A percentile compares a stretch with the other conserved stretches of the same genome.
Evolutionary conservation across 768 basidiomycete genomes (phyloP).

Genomic region (Xerocomus spinulosus): DNA sequence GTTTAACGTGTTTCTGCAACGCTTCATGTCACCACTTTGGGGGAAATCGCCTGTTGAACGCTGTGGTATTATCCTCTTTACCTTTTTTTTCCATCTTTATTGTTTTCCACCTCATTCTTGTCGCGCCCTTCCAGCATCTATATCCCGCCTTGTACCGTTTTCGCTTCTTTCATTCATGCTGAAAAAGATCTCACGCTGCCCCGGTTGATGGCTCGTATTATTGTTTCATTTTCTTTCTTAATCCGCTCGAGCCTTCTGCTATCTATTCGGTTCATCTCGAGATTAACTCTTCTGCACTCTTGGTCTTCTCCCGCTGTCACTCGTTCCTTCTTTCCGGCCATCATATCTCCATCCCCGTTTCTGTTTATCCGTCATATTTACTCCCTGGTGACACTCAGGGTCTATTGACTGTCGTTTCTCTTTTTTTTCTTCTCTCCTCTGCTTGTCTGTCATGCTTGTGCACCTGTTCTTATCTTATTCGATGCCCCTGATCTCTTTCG

Average conservation of each 20-base stretch:
- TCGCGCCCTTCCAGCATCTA: slow-evolving; percentile 3
- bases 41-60: slow-evolving; percentile 8
- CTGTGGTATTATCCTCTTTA: slow-evolving; percentile 4
- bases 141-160: slow-evolving; percentile 10
- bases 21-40: neutral
- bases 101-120: slow-evolving; percentile 13
- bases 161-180: neutral
- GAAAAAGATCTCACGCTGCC: slow-evolving; percentile 8
- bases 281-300: slow-evolving; percentile 9
- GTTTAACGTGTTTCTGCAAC: slow-evolving; percentile 4
- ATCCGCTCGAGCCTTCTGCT: slow-evolving; percentile 5
- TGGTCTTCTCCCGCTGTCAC: slow-evolving; percentile 4
- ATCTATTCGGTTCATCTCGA: slow-evolving; percentile 9
- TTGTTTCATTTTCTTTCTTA: slow-evolving; percentile 1
- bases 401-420: neutral
- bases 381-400: neutral
- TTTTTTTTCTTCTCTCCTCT: neutral
- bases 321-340: slow-evolving; percentile 2
- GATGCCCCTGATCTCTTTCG: neutral
- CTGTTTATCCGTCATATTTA: slow-evolving; percentile 17
- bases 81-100: slow-evolving; percentile 8
- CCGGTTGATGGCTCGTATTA: slow-evolving; percentile 7
- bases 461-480: neutral
- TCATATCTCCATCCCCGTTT: neutral
- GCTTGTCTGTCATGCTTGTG: too few relatives aligned